Evolutionary conservation across 2,329 filamentous ascomycete species (phyloP).

Genomic region (Exophiala mesophila): DNA sequence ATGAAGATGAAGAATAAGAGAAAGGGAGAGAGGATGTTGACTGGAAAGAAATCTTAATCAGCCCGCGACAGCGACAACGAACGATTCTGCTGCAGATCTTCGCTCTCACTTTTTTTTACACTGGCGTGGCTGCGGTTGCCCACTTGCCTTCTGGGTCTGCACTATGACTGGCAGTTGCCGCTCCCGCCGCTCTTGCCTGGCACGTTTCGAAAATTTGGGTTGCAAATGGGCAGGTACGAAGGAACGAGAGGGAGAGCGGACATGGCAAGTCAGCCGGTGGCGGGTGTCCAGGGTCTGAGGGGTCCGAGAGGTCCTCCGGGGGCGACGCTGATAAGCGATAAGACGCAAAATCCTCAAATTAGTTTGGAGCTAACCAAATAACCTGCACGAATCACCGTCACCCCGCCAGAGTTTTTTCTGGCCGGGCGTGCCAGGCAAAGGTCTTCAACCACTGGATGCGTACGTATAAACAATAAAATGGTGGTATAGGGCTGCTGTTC

Average conservation of each 20-base stretch:
- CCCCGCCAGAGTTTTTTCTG: too few relatives aligned
- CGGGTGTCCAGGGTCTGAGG: background rate
- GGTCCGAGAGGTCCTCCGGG: background rate
- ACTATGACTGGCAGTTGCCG: background rate
- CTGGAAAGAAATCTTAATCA: constrained; percentile 14
- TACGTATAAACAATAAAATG: too few relatives aligned
- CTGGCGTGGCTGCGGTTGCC: background rate
- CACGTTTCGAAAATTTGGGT: background rate
- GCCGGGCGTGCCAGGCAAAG: too few relatives aligned
- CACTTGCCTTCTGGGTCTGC: too few relatives aligned
- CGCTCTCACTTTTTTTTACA: background rate
- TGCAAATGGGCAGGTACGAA: too few relatives aligned
- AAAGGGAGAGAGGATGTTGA: background rate
- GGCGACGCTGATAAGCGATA: background rate
- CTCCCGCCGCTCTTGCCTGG: background rate
- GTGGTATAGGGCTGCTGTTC: too few relatives aligned
- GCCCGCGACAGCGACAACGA: constrained; percentile 10
- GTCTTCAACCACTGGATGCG: too few relatives aligned
- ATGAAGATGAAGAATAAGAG: background rate
- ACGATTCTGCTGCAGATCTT: background rate
- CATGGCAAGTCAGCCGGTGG: background rate
- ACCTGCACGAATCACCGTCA: too few relatives aligned
- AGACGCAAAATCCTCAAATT: background rate
- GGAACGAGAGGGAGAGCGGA: background rate
- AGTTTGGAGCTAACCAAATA: too few relatives aligned